These are phyloP conservation scores for Vitis rupestris DNA, from an alignment of 164 flowering plant species.

Conservation along the genomic window DNA sequence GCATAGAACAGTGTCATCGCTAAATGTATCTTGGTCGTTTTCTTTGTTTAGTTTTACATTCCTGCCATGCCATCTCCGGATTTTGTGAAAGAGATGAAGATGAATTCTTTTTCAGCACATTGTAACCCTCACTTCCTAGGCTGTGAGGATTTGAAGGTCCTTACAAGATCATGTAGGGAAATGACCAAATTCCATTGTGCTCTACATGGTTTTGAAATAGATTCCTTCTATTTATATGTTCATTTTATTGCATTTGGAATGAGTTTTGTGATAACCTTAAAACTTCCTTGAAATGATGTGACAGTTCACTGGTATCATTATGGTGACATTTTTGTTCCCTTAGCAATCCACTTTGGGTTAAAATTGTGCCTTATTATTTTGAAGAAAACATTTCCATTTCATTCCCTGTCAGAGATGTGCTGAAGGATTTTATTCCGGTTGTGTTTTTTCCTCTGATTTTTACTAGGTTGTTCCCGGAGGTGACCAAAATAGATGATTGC, in stretches of 20 bases:
- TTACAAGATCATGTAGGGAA: too few species aligned
- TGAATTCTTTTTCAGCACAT: too few species aligned
- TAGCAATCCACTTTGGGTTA: too few species aligned
- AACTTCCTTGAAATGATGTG: neutral
- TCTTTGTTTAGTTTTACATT: too few species aligned
- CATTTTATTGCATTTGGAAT: neutral
- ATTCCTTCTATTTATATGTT: neutral
- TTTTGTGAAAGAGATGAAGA: too few species aligned
- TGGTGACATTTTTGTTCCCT: too few species aligned
- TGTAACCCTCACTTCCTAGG: too few species aligned
- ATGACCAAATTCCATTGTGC: too few species aligned
- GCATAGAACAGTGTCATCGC: neutral
- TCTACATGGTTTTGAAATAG: neutral
- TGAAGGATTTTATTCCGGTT: too few species aligned
- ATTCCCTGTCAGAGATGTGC: neutral
- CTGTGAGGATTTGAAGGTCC: too few species aligned
- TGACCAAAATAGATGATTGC: constrained; percentile 18
- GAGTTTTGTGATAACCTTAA: neutral
- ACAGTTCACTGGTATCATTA: neutral
- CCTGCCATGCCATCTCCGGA: too few species aligned
- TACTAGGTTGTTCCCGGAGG: constrained; percentile 13
- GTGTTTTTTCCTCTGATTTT: neutral
- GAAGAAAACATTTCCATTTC: neutral
- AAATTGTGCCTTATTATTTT: too few species aligned
- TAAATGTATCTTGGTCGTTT: neutral